Percentiles rank a stretch among this genome's conserved stretches.
These are phyloP conservation scores for Tinospora cordifolia DNA, from an alignment of 164 flowering plant genomes.

Conservation along the genomic window DNA sequence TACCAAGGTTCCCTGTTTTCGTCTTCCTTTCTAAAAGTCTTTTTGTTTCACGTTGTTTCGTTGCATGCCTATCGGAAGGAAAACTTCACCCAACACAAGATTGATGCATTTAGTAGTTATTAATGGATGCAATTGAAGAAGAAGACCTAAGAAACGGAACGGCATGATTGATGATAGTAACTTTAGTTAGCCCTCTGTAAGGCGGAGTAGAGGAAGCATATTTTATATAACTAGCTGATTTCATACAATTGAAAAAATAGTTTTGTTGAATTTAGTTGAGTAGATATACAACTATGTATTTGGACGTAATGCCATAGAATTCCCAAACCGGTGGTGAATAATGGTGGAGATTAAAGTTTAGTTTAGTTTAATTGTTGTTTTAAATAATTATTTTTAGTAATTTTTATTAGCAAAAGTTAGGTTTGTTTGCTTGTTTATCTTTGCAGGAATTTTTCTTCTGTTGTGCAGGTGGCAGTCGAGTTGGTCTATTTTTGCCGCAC, in stretches of 20 bases:
- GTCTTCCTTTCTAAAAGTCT: constrained; percentile 12
- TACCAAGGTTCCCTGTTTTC: constrained; percentile 46
- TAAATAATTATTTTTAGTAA: not conserved
- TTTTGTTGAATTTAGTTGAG: too few species aligned
- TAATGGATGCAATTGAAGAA: too few species aligned
- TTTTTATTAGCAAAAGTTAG: not conserved
- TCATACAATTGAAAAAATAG: too few species aligned
- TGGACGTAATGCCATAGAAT: too few species aligned
- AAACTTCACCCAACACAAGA: not conserved
- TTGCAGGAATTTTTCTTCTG: not conserved
- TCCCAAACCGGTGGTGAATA: too few species aligned
- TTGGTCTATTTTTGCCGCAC: constrained; percentile 15
- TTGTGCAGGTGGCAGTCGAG: constrained; percentile 39
- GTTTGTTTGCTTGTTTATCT: not conserved
- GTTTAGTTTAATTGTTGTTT: not conserved
- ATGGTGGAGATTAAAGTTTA: too few species aligned
- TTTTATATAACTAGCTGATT: too few species aligned
- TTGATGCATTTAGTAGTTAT: not conserved
- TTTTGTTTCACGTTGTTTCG: not conserved
- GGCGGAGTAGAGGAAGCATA: too few species aligned
- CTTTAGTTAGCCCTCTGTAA: too few species aligned
- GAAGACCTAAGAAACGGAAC: too few species aligned
- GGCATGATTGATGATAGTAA: too few species aligned
- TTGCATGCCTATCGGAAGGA: not conserved
- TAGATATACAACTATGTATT: too few species aligned